Evolutionary conservation across 2,329 filamentous ascomycete genomes (phyloP).

Genomic region (Exutisphaerella laricina): DNA sequence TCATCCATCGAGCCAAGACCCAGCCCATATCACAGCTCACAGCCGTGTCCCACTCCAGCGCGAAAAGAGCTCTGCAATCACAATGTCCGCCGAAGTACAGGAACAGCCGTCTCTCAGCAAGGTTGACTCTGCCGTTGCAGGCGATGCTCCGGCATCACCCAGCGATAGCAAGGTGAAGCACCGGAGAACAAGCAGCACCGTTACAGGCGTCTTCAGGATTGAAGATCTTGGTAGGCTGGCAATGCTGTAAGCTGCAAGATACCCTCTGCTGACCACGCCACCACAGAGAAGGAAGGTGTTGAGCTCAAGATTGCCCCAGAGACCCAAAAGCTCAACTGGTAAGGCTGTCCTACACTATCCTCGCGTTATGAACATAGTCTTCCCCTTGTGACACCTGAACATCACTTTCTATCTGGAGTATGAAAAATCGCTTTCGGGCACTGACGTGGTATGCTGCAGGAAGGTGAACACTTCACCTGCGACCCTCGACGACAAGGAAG

Average conservation of each 20-base stretch:
- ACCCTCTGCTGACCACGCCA: slow-evolving; percentile 10
- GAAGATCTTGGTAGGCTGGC: slow-evolving; percentile 35
- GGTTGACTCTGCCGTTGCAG: slow-evolving; percentile 86
- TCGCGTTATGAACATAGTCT: too few relatives aligned
- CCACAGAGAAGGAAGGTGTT: slow-evolving; percentile 64
- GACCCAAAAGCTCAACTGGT: slow-evolving; percentile 87
- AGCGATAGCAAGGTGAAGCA: slow-evolving; percentile 61
- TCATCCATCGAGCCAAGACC: slow-evolving; percentile 1
- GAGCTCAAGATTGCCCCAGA: slow-evolving; percentile 70
- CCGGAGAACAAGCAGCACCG: slow-evolving; percentile 66
- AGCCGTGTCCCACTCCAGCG: slow-evolving; percentile 2
- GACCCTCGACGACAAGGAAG: slow-evolving; percentile 73
- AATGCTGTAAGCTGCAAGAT: too few relatives aligned
- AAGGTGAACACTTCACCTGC: slow-evolving; percentile 85
- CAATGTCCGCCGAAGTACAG: slow-evolving; percentile 49
- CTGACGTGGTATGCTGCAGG: too few relatives aligned
- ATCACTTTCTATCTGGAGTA: too few relatives aligned
- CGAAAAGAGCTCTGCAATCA: slow-evolving; percentile 10
- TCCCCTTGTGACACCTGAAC: slow-evolving; percentile 5
- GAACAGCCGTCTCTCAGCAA: slow-evolving; percentile 60
- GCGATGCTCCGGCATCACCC: slow-evolving; percentile 56
- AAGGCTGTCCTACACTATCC: slow-evolving; percentile 40
- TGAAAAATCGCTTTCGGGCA: too few relatives aligned
- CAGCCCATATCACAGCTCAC: background rate
- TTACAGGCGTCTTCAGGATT: slow-evolving; percentile 72